These are phyloP conservation scores for Fusarium nematophilum DNA, from an alignment of 2,329 filamentous ascomycete genomes.

Conservation along the genomic window DNA sequence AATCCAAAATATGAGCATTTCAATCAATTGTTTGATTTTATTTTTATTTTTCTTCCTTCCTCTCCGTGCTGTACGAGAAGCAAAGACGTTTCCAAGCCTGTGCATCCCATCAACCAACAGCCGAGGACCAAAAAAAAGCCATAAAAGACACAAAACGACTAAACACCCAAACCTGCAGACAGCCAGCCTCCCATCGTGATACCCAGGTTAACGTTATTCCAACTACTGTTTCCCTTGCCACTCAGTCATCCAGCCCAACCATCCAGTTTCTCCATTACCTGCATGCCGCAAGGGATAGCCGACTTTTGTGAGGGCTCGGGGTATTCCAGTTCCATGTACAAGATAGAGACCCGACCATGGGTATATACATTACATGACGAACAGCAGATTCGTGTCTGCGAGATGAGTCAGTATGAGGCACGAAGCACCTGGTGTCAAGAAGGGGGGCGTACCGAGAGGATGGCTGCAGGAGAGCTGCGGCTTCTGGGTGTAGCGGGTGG, in stretches of 20 bases:
- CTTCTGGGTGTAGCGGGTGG: slow-evolving; percentile 91
- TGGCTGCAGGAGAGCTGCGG: slow-evolving; percentile 98
- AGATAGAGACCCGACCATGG: slow-evolving; percentile 8
- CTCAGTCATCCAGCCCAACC: neutral
- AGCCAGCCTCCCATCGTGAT: slow-evolving; percentile 29
- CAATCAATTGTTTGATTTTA: neutral
- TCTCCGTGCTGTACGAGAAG: slow-evolving; percentile 17
- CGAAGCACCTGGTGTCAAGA: neutral
- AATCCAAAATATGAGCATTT: slow-evolving; percentile 23
- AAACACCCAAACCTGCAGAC: slow-evolving; percentile 16
- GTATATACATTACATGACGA: slow-evolving; percentile 65
- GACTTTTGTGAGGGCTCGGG: slow-evolving; percentile 15
- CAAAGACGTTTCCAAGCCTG: neutral
- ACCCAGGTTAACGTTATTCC: slow-evolving; percentile 9
- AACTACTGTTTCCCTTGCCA: slow-evolving; percentile 3
- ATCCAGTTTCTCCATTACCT: slow-evolving; percentile 1
- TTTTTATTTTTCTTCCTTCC: neutral
- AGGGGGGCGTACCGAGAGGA: slow-evolving; percentile 78
- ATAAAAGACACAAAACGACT: slow-evolving; percentile 1
- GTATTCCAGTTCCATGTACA: slow-evolving; percentile 27
- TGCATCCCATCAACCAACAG: neutral
- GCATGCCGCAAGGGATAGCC: neutral
- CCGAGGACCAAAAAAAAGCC: neutral
- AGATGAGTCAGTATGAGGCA: slow-evolving; percentile 13
- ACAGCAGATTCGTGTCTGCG: slow-evolving; percentile 71